Base-by-base conservation (phyloP, 2,329 filamentous ascomycete species). In the Fusarium multiceps region DNA sequence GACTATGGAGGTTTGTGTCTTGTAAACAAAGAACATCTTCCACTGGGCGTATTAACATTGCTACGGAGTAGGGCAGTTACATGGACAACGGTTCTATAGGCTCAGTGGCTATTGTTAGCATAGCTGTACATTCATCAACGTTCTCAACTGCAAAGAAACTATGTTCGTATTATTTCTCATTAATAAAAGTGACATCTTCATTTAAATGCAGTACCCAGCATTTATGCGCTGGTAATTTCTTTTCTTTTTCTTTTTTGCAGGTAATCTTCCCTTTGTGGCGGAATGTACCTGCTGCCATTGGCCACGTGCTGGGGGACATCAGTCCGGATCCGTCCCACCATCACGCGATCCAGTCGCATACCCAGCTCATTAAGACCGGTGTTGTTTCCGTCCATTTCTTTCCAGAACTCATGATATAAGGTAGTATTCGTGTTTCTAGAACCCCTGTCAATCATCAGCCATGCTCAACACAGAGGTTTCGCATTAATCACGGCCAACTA, bases 1-100 rank as follows among this genome's bases (percentile, higher is more conserved):
- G 55, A 57, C 7, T 57, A 57, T 9, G 55, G 55, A 7, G 55
- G 55, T 0, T 57, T 57, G 25, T 20, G 55, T 28, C 55, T 57
- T 4, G 55, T 57, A 4, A 34, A 57, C 4, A 41, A 53, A 3
- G 55, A 57, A 41, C 55, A 57, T 4, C 20, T 57, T 11, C 55
- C 55, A 3, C 46, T 53, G 0, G 46, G 46, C 6, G 55, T 53
- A 1, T 53, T 57, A 4, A 25, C 55, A 20, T 14, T 57, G 5
- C 16, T 57, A 4, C 46, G 55, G 12, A 53, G 32, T 30, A 41
- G 46, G 7, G 55, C 55, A 13, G 46, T 57, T 1, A 53, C 46
- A 1, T 57, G 55, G 55, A 57, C 55, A 0, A 57, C 51, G 46
- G 54, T 57, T 23, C 11, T 55, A 1, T 55, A 37, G 34, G 18